Evolutionary conservation across 192 early-diverging fungal genomes (phyloP).

Genomic region (Rhizophagus clarus): DNA sequence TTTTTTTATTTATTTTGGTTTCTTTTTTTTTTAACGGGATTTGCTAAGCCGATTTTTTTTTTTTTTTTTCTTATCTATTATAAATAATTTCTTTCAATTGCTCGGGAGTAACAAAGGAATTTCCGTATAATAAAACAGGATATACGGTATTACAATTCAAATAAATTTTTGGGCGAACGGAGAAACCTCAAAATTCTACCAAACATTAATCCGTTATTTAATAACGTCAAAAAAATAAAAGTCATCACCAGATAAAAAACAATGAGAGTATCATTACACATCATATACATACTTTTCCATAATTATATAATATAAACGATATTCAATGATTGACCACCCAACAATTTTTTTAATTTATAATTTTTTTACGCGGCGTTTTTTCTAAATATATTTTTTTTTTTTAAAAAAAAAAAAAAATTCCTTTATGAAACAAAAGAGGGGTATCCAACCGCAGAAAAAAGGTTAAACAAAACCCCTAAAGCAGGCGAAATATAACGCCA

Average conservation of each 20-base stretch:
- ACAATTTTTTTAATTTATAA: too few relatives aligned
- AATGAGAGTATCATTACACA: too few relatives aligned
- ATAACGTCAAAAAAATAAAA: not conserved
- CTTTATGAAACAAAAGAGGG: not conserved
- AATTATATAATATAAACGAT: not conserved
- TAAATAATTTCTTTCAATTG: not conserved
- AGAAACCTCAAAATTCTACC: not conserved
- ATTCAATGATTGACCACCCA: too few relatives aligned
- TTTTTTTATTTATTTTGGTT: not conserved
- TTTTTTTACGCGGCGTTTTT: not conserved
- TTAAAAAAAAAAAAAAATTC: not conserved
- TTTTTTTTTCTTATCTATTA: not conserved
- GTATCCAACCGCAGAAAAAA: not conserved
- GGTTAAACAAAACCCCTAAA: not conserved
- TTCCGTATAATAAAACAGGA: not conserved
- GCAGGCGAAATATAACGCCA: not conserved
- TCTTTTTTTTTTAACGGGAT: not conserved
- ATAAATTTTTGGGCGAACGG: not conserved
- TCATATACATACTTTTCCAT: not conserved
- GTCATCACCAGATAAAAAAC: not conserved
- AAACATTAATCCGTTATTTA: not conserved
- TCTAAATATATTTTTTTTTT: not conserved
- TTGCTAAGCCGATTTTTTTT: not conserved
- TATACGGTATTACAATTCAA: not conserved
- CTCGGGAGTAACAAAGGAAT: not conserved